Base-by-base conservation (phyloP, 495 filamentous ascomycete species). In the Cercophora scortea region DNA sequence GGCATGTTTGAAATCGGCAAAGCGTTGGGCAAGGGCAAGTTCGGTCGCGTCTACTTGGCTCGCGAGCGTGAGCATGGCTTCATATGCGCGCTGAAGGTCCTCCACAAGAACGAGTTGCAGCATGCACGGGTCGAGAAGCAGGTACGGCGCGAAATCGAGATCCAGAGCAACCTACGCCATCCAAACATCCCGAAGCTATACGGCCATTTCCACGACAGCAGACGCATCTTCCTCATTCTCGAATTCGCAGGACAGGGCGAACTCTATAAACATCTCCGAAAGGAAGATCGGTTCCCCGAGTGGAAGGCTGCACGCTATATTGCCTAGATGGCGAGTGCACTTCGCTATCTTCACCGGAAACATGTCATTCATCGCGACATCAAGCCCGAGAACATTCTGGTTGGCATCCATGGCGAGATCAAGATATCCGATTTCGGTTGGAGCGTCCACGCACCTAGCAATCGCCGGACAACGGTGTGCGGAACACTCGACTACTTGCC, bases 1-100 rank as follows among this genome's bases (percentile, higher is more conserved):
- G 90, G 92, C 65, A 96, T 98, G 92, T 98, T 98, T 62, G 93
- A 98, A 61, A 96, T 98, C 58, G 93, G 93, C 9, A 87, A 90
- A 45, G 92, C 93, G 4, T 74, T 98, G 7, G 93, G 93, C 8
- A 98, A 97, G 68, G 93, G 93, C 49, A 98, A 98, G 68, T 98
- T 97, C 62, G 93, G 93, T 4, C 81, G 93, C 45, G 93, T 98
- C 1, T 98, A 98, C 64, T 80, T 98, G 6, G 93, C 92, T 42
- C 88, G 91, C 53, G 92, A 98, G 66, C 81, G 90, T 32, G 85
- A 80, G 38, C 87, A 81, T 15, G 88, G 88, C 54, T 97, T 96
- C 70, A 88, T 98, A 49, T 98, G 93, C 70, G 93, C 90, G 8
- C 78, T 98, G 47, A 98, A 98, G 71, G 93, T 97, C 45, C 77